Conservation (phyloP, 345 rosid genomes). For the Lepidium sativum region DNA sequence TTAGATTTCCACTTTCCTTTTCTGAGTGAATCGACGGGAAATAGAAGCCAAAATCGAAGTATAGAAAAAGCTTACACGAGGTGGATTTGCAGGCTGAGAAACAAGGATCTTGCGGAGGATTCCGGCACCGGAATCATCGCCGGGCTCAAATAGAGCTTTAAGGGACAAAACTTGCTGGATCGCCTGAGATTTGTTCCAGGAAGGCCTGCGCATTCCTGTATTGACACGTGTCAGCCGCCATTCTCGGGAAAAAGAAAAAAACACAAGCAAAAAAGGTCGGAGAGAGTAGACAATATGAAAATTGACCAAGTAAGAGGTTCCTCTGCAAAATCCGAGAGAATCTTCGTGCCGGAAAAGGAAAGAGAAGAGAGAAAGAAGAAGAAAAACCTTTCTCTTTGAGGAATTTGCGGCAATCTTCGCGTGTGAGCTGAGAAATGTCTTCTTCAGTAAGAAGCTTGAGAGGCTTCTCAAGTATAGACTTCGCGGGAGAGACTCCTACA, state of each 20-base stretch:
- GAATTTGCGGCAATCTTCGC: slow-evolving; percentile 88
- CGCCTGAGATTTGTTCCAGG: slow-evolving; percentile 99
- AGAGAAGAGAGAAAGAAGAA: background rate
- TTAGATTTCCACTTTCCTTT: background rate
- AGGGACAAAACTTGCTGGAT: slow-evolving; percentile 93
- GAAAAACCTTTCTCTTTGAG: slow-evolving; percentile 75
- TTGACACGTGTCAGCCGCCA: slow-evolving; percentile 45
- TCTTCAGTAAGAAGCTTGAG: slow-evolving; percentile 75
- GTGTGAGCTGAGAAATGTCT: slow-evolving; percentile 96
- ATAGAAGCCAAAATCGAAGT: background rate
- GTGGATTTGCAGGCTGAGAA: slow-evolving; percentile 32
- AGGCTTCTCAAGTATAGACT: slow-evolving; percentile 73
- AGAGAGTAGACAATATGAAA: background rate
- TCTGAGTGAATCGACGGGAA: background rate
- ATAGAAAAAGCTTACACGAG: slow-evolving; percentile 33
- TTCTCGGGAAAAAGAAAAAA: background rate
- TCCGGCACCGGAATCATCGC: slow-evolving; percentile 60
- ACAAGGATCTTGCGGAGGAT: slow-evolving; percentile 54
- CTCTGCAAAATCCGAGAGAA: slow-evolving; percentile 12
- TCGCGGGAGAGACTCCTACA: slow-evolving; percentile 42
- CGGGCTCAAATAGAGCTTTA: slow-evolving; percentile 64
- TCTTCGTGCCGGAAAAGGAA: background rate
- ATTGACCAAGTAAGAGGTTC: background rate
- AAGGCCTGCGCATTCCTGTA: slow-evolving; percentile 91
- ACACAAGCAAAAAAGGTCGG: background rate